A percentile compares a stretch with the other conserved stretches of the same genome.
These are phyloP conservation scores for Botrytis sinoallii DNA, from an alignment of 2,329 filamentous ascomycete genomes.

Conservation along the genomic window DNA sequence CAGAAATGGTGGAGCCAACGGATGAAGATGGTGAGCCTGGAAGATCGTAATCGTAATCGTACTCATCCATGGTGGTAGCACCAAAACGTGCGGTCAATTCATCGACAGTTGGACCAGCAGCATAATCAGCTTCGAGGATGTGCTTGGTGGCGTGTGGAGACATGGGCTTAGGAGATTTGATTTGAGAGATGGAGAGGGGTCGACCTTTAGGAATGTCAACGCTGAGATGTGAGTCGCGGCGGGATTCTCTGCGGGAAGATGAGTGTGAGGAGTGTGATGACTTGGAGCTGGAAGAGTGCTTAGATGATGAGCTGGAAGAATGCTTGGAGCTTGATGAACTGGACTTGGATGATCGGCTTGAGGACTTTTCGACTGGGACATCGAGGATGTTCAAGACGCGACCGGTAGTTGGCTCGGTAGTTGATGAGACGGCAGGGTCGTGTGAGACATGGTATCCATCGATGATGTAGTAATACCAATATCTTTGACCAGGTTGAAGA, in stretches of 20 bases:
- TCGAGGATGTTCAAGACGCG: conserved; percentile 98
- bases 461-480: conserved; percentile 99
- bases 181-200: conserved; percentile 82
- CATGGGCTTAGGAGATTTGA: conserved; percentile 85
- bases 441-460: conserved; percentile 98
- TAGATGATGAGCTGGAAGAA: conserved; percentile 42
- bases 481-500: conserved; percentile 83
- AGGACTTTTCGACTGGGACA: conserved; percentile 60
- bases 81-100: conserved; percentile 76
- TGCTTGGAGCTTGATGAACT: conserved; percentile 39
- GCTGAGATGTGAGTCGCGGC: conserved; percentile 48
- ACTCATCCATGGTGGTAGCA: conserved; percentile 54
- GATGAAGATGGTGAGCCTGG: conserved; percentile 63
- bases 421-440: conserved; percentile 86
- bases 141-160: conserved; percentile 83
- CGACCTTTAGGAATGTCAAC: conserved; percentile 82
- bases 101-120: conserved; percentile 64
- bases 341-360: conserved; percentile 43
- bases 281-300: conserved; percentile 27
- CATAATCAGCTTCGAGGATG: conserved; percentile 80
- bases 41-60: conserved; percentile 52
- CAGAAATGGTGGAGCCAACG: conserved; percentile 70
- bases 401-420: conserved; percentile 92
- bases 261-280: conserved; percentile 42
- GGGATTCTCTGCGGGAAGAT: conserved; percentile 42